Evolutionary conservation across 1,139 yeast species (phyloP).

Genomic region (Saccharomycopsis hybrid): DNA sequence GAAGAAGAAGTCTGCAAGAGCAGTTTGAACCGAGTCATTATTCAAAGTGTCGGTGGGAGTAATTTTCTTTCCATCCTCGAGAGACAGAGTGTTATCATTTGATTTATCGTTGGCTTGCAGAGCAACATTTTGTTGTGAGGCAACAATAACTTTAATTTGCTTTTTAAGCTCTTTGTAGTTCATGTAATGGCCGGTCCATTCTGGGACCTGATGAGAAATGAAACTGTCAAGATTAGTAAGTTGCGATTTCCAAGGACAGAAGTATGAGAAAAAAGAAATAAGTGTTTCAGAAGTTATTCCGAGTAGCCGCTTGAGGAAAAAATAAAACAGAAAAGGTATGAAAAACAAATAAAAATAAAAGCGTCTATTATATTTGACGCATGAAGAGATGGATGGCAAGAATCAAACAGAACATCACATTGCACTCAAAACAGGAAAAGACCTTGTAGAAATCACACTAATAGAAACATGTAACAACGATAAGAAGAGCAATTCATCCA

Average conservation of each 20-base stretch:
- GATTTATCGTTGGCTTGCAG: slow-evolving; percentile 15
- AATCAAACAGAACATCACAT: not conserved
- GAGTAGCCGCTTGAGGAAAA: not conserved
- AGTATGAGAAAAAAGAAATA: not conserved
- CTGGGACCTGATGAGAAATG: slow-evolving; percentile 83
- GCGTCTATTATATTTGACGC: too few species aligned
- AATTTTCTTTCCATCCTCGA: slow-evolving; percentile 1
- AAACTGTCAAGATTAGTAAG: slow-evolving; percentile 30
- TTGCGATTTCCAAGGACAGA: too few species aligned
- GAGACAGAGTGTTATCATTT: slow-evolving; percentile 16
- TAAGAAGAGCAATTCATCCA: too few species aligned
- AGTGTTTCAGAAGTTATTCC: not conserved
- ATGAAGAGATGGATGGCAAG: not conserved
- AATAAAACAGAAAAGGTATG: not conserved
- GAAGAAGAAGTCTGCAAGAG: slow-evolving; percentile 63
- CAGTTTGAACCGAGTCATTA: slow-evolving; percentile 35
- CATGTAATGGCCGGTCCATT: slow-evolving; percentile 70
- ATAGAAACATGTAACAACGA: too few species aligned
- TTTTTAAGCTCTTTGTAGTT: slow-evolving; percentile 83
- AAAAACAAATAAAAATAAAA: too few species aligned
- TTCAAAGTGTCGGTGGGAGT: slow-evolving; percentile 27
- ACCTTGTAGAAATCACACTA: too few species aligned
- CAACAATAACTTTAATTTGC: slow-evolving; percentile 52
- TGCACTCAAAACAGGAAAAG: too few species aligned
- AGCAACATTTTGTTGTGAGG: slow-evolving; percentile 28